A percentile compares a stretch with the other conserved stretches of the same genome.
Conservation (phyloP, 2,329 filamentous ascomycete genomes). For the Alternaria metachromatica region DNA sequence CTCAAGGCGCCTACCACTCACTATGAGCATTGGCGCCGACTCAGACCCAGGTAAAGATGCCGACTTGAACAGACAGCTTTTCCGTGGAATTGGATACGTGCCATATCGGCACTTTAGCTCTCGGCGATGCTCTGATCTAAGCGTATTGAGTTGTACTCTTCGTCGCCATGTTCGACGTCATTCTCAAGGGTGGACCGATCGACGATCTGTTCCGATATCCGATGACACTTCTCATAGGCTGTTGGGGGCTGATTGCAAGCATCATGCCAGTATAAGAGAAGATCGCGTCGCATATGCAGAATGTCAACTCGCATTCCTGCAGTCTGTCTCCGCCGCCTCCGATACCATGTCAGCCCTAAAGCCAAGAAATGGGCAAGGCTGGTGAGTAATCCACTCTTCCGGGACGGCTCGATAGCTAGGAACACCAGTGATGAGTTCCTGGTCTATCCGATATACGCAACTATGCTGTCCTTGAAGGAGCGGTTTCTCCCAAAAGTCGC, state of each 20-base stretch:
- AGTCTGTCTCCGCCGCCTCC: background rate
- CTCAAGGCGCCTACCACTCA: background rate
- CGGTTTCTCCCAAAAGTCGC: too few species aligned
- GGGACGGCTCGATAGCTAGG: background rate
- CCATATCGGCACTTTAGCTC: background rate
- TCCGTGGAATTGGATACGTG: background rate
- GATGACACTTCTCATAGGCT: background rate
- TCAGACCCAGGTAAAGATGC: background rate
- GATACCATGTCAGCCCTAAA: background rate
- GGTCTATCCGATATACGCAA: background rate
- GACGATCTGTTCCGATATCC: background rate
- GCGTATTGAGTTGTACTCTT: background rate
- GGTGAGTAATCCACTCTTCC: background rate
- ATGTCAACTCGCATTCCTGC: background rate
- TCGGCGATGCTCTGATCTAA: background rate
- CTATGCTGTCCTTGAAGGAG: background rate
- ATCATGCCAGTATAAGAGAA: background rate
- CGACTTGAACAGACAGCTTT: background rate
- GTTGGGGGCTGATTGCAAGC: background rate
- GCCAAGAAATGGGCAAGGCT: background rate
- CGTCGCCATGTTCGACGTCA: background rate
- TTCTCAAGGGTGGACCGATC: background rate
- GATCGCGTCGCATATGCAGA: background rate
- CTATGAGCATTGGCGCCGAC: background rate
- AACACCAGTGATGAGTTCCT: background rate